Evolutionary conservation across 2,329 filamentous ascomycete genomes (phyloP).

Genomic region (Elsinoe batatas): DNA sequence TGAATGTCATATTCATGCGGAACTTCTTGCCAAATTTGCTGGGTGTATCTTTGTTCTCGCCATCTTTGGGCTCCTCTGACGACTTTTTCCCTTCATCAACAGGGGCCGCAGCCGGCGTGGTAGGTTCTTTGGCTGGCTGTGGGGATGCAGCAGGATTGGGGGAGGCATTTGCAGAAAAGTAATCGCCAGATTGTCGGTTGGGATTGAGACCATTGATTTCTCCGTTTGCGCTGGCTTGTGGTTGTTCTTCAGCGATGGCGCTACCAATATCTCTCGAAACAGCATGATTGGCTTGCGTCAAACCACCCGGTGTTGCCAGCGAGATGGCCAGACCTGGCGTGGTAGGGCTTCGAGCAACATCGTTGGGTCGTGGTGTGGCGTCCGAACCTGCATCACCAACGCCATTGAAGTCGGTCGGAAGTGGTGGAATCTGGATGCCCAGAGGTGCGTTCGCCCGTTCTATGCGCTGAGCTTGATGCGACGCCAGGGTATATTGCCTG

Average conservation of each 20-base stretch:
- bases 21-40: constrained; percentile 68
- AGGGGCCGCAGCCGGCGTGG: constrained; percentile 23
- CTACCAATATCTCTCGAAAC: constrained; percentile 27
- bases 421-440: constrained; percentile 48
- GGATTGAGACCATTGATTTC: constrained; percentile 44
- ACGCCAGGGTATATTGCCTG: constrained; percentile 56
- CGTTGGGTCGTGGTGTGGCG: constrained; percentile 47
- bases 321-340: constrained; percentile 74
- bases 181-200: constrained; percentile 58
- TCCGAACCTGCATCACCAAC: constrained; percentile 30
- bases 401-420: constrained; percentile 36
- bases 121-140: constrained; percentile 20
- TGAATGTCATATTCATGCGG: constrained; percentile 59
- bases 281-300: constrained; percentile 28
- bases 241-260: constrained; percentile 34
- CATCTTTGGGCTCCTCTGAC: constrained; percentile 35
- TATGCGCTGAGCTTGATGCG: constrained; percentile 49
- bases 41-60: constrained; percentile 44
- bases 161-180: constrained; percentile 56
- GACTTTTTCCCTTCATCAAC: constrained; percentile 27
- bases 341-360: constrained; percentile 51
- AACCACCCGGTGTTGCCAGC: constrained; percentile 33
- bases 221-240: constrained; percentile 40
- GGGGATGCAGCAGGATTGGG: constrained; percentile 19
- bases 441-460: constrained; percentile 49